A percentile compares a stretch with the other conserved stretches of the same genome.
Evolutionary conservation across 202 grass and related monocot genomes (phyloP).

Genomic region (Elaeis oleifera): DNA sequence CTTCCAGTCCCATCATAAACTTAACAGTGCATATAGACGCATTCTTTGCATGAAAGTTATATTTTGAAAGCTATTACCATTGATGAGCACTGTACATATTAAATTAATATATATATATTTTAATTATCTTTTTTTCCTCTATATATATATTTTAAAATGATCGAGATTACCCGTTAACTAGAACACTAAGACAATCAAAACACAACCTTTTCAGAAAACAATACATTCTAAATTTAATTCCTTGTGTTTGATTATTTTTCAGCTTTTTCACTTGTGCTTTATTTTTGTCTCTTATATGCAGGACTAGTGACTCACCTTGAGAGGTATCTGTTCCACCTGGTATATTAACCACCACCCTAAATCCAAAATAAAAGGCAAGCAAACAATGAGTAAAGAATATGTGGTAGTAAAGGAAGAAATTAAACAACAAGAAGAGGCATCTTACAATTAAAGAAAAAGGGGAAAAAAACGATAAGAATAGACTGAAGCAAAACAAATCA

Average conservation of each 20-base stretch:
- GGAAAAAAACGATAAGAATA: background rate
- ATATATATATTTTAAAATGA: too few relatives aligned
- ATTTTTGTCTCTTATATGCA: too few relatives aligned
- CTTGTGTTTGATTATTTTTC: too few relatives aligned
- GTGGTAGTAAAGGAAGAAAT: background rate
- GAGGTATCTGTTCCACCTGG: slow-evolving; percentile 57
- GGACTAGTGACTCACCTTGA: slow-evolving; percentile 36
- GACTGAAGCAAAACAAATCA: background rate
- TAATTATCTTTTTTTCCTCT: too few relatives aligned
- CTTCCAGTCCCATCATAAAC: too few relatives aligned
- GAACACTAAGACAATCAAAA: background rate
- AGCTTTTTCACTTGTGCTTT: too few relatives aligned
- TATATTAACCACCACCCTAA: slow-evolving; percentile 30
- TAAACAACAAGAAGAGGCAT: background rate
- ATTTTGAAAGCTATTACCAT: too few relatives aligned
- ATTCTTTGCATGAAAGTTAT: too few relatives aligned
- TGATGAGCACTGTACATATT: too few relatives aligned
- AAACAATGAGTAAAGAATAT: background rate
- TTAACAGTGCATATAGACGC: too few relatives aligned
- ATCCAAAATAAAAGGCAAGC: background rate
- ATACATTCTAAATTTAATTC: too few relatives aligned
- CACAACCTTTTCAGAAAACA: background rate
- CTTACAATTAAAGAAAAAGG: background rate
- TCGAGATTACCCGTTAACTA: background rate
- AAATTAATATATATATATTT: too few relatives aligned